A percentile compares a stretch with the other conserved stretches of the same genome.
These are phyloP conservation scores for Irpex sp. DNA, from an alignment of 1,284 basidiomycete species.

Conservation along the genomic window DNA sequence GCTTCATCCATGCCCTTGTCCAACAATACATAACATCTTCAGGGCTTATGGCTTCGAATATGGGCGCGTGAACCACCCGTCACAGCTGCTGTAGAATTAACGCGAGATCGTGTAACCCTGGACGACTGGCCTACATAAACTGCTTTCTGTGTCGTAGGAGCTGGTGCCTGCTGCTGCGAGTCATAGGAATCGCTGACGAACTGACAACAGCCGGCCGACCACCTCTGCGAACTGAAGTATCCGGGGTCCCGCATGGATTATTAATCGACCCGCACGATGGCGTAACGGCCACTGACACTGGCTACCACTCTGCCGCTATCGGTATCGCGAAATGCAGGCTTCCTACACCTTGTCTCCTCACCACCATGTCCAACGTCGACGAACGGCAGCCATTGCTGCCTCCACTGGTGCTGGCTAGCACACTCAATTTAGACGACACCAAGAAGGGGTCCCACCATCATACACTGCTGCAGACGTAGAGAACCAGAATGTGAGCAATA, in stretches of 20 bases:
- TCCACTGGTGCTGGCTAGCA: slow-evolving; percentile 3
- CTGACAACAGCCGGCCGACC: too few species aligned
- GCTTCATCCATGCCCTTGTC: too few species aligned
- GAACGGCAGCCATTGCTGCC: slow-evolving; percentile 17
- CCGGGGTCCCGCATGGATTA: neutral
- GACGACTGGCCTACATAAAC: too few species aligned
- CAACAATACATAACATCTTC: too few species aligned
- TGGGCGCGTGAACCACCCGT: too few species aligned
- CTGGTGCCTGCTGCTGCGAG: too few species aligned
- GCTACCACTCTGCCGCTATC: neutral
- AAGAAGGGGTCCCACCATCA: neutral
- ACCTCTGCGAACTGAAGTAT: neutral
- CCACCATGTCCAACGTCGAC: slow-evolving; percentile 7
- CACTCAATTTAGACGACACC: neutral
- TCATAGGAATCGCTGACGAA: too few species aligned
- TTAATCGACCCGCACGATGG: neutral
- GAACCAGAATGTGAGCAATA: neutral
- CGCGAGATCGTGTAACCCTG: too few species aligned
- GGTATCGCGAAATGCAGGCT: neutral
- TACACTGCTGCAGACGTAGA: slow-evolving; percentile 5
- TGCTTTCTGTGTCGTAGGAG: too few species aligned
- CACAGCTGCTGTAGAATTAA: too few species aligned
- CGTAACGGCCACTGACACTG: neutral
- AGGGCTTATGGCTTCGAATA: too few species aligned
- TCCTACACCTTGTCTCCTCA: neutral